phyloP scores from a whole-genome alignment of 2,329 filamentous ascomycete genomes.

The Cadophora gregata region DNA sequence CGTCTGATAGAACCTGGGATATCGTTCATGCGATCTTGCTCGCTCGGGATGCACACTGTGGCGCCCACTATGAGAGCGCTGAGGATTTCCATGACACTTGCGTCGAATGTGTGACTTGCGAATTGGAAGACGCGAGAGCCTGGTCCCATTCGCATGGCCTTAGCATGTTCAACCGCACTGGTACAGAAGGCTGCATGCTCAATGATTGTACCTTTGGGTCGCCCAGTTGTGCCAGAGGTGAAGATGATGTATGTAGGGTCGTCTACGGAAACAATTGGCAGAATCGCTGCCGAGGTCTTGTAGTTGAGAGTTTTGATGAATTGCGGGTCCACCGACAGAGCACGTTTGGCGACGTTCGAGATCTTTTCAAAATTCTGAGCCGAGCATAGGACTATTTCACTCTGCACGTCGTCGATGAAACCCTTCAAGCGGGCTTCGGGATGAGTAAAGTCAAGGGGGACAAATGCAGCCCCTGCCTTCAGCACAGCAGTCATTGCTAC shows the following conservation, averaged over 20 bases:
- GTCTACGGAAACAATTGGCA: neutral
- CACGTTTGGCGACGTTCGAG: neutral
- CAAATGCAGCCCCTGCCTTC: slow-evolving; percentile 76
- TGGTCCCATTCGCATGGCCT: neutral
- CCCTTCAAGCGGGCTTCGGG: slow-evolving; percentile 48
- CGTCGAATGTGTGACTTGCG: slow-evolving; percentile 35
- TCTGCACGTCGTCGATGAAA: neutral
- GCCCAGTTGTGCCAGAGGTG: slow-evolving; percentile 39
- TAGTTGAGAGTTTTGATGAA: neutral
- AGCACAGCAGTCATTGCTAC: slow-evolving; percentile 72
- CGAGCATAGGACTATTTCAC: neutral
- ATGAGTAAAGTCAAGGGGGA: slow-evolving; percentile 74
- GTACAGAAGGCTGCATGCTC: slow-evolving; percentile 27
- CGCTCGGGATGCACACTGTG: slow-evolving; percentile 34
- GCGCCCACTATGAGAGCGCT: slow-evolving; percentile 32
- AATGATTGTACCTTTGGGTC: slow-evolving; percentile 37
- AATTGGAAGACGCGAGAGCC: slow-evolving; percentile 33
- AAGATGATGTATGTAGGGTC: slow-evolving; percentile 32
- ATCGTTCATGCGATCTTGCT: slow-evolving; percentile 33
- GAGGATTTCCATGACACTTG: slow-evolving; percentile 32
- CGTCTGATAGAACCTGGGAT: slow-evolving; percentile 28
- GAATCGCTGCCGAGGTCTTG: neutral
- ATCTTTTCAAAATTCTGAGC: neutral
- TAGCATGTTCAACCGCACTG: slow-evolving; percentile 11
- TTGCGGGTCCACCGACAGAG: neutral